Base-by-base conservation (phyloP, 2,329 filamentous ascomycete species). In the Metarhizium album region DNA sequence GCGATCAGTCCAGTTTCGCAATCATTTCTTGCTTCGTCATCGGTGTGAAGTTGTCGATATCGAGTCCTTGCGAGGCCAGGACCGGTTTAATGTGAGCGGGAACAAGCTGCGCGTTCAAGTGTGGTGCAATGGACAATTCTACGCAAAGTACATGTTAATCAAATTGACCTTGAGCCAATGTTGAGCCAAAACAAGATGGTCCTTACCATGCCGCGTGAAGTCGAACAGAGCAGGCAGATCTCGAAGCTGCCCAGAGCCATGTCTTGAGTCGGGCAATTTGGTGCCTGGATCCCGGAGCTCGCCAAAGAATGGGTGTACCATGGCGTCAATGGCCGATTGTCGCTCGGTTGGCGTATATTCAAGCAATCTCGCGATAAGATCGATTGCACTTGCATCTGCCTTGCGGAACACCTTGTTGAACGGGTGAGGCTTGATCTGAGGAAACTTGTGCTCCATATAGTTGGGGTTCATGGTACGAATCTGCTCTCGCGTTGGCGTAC, bases 381-480 rank as follows among this genome's bases (percentile, higher is more conserved):
- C 90, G 63, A 98, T 94, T 38, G 93, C 91, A 63, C 89, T 90
- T 31, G 83, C 79, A 59, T 95, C 89, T 51, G 93, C 93, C 79
- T 94, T 96, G 60, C 93, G 85, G 80, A 98, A 97, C 51, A 98
- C 93, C 80, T 97, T 97, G 74, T 87, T 94, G 78, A 98, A 98
- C 27, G 93, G 93, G 65, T 98, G 93, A 52, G 93, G 93, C 76
- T 98, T 98, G 75, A 98, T 98, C 71, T 98, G 93, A 46, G 93
- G 93, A 72, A 98, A 98, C 75, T 97, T 97, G 75, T 98, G 93
- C 74, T 98, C 93, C 93, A 98, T 98, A 72, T 98, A 98, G 72
- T 98, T 98, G 53, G 93, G 93, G 71, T 98, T 98, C 93, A 98
- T 98, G 58, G 93, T 98, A 60, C 93, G 87, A 64, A 98, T 98